These are phyloP conservation scores for Scortechinia acanthostroma DNA, from an alignment of 2,329 filamentous ascomycete species.

Conservation along the genomic window DNA sequence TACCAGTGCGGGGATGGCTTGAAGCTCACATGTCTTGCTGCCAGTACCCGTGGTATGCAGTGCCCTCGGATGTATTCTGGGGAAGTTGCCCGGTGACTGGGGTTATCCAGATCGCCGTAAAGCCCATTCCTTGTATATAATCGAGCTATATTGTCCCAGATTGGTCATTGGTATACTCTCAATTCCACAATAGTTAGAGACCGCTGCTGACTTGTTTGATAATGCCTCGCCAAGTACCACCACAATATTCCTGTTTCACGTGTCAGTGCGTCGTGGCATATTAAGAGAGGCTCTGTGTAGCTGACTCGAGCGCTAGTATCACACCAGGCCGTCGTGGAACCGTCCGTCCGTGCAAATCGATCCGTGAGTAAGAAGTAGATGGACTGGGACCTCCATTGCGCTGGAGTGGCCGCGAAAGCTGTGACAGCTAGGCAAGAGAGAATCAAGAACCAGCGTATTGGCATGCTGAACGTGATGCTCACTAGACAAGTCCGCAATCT, in stretches of 20 bases:
- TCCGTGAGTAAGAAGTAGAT: slow-evolving; percentile 31
- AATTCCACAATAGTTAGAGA: background rate
- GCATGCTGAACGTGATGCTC: too few species aligned
- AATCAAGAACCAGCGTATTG: too few species aligned
- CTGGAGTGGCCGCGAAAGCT: slow-evolving; percentile 9
- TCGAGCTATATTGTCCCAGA: too few species aligned
- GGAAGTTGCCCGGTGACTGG: slow-evolving; percentile 30
- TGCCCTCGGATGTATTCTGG: slow-evolving; percentile 27
- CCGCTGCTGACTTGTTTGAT: slow-evolving; percentile 16
- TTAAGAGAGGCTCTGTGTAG: too few species aligned
- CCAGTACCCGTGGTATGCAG: slow-evolving; percentile 41
- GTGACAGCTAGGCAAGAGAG: too few species aligned
- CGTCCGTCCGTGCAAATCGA: slow-evolving; percentile 7
- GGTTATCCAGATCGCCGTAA: slow-evolving; percentile 35
- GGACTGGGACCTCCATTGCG: slow-evolving; percentile 21
- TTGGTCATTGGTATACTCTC: slow-evolving; percentile 4
- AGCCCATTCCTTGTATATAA: slow-evolving; percentile 36
- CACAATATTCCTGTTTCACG: slow-evolving; percentile 36
- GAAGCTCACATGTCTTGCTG: slow-evolving; percentile 31
- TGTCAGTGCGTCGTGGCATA: too few species aligned
- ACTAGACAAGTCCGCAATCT: too few species aligned
- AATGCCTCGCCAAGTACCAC: slow-evolving; percentile 37
- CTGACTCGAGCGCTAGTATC: background rate
- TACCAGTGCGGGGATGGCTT: background rate
- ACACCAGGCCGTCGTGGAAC: background rate